Evolutionary conservation across 768 basidiomycete genomes (phyloP), one percentile per base, ranked within the genome.

Genomic region (Serendipita sp.): DNA sequence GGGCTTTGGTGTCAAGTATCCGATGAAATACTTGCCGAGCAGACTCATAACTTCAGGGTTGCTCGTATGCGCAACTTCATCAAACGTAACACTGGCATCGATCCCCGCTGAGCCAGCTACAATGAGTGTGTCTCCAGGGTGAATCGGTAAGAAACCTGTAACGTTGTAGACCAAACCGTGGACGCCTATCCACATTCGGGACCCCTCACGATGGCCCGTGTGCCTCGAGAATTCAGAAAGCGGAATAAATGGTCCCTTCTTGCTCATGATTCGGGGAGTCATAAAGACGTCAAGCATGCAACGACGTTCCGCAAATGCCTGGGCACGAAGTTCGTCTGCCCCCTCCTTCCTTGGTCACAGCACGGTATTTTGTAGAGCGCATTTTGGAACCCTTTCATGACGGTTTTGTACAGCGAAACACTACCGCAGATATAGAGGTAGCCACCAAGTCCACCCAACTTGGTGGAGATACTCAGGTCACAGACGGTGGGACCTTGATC

Each of bases 1-100:
- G n/a, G 45, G 45, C 45, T 48, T 48, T 48, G 45, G 45, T 48
- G 45, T 48, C 26, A 48, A 48, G 45, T 48, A 48, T 9, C 45
- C 45, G n/a, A 48, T 48, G 45, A 48, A 48, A n/a, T 48, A 48
- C 26, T 48, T 48, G 7, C 45, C 45, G 26, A 48, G 45, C 9
- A 48, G 26, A 28, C 45, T 48, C 45, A 48, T 48, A 17, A 48
- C 45, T 48, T 48, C 45, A 9, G 45, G 45, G n/a, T 48, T 48
- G 45, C 20, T 48, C 7, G 45, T 48, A 28, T 48, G 45, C 17
- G 45, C 45, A 7, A 48, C 45, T 28, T 48, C 45, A n/a, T 48
- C 45, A 28, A 48, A 48, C 7, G 45, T 48, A 9, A 48, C 45
- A 28, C 45, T 48, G 9, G 45, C 45, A 28, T 48, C 45, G 7